Evolutionary conservation across 2,329 filamentous ascomycete species (phyloP), one percentile per base, ranked within the genome.

Genomic region (Talaromyces verruculosus): DNA sequence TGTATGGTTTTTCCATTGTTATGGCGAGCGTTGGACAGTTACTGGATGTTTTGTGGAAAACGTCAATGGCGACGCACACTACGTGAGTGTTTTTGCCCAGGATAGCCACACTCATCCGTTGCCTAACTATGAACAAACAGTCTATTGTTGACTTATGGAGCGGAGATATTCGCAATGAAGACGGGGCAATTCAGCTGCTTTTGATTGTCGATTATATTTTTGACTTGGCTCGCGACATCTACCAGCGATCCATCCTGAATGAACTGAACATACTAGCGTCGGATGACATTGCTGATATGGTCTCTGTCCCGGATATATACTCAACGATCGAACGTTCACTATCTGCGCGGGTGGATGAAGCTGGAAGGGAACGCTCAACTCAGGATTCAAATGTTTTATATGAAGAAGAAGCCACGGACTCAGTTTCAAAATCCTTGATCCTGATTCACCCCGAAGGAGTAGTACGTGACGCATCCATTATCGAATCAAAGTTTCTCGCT

Each of bases 21-120:
- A 53, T 28, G 69, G 69, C 5, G 67, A 68, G n/a, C n/a, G 10
- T 33, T 70, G 68, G 69, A 53, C 28, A 33, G 28, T 53, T 53
- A 2, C 49, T 33, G 49, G 49, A 13, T 53, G 49, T 53, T 53
- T 53, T 17, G 49, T 53, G 13, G 49, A 53, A 53, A 53, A 53
- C 8, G 25, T 53, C 25, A 30, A 53, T 53, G 49, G 25, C 15
- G 30, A 10, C 35, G 35, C n/a, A 58, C 53, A 58, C 33, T 25
- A 15, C 6, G 49, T 30, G 19, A 58, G 33, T 58, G 15, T 15
- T 35, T 35, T 15, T 13, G 5, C 13, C 17, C 3, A 13, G 11
- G 25, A 22, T 25, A 37, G 8, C 22, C 11, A 15, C n/a, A 58
- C 35, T n/a, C 19, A 15, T n/a, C 33, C 5, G 22, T 53, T n/a